Base-by-base conservation (phyloP, 2,329 filamentous ascomycete genomes). In the Trichoderma atrobrunneum region DNA sequence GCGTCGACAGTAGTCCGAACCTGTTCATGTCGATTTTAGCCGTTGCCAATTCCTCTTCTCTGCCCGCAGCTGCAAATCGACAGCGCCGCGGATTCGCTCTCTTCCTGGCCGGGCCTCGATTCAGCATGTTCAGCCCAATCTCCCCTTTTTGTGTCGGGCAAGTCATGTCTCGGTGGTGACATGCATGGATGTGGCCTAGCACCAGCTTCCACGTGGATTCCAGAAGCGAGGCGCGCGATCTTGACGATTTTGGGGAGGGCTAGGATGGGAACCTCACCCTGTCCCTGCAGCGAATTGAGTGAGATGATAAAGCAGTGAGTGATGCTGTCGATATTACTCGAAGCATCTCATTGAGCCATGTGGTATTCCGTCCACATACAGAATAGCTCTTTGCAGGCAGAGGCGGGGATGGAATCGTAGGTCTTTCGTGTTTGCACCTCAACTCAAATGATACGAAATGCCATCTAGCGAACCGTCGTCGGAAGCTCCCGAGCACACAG, bases 151-250 rank as follows among this genome's bases (percentile, higher is more conserved):
- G 21, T 39, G 34, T 57, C 34, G 12, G 36, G 43, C 67, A 70
- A 70, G 67, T 62, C 67, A 62, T n/a, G 28, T n/a, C 67, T 70
- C 39, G 30, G 39, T 32, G 67, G 56, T 70, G 57, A 70, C 57
- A 70, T 70, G 21, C 67, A 59, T 70, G 57, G 67, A 30, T 62
- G 28, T 5, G 24, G 51, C 67, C 57, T 61, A 69, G 65, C 67
- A 70, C 56, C 32, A 26, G 24, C 30, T 70, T 61, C 67, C 67
- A 70, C 67, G 67, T 70, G 67, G 67, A 61, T 70, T 70, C 67
- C 56, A 70, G 67, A 70, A 70, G 67, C 67, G 67, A 70, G 66
- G 56, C 57, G 56, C 67, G 56, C 67, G 67, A 70, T 70, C 67
- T 70, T 54, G 59, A 67, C 64, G 51, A 28, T 57, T 67, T 57